phyloP scores from a whole-genome alignment of 2,329 filamentous ascomycete species.

The Aspergillus alliaceus region DNA sequence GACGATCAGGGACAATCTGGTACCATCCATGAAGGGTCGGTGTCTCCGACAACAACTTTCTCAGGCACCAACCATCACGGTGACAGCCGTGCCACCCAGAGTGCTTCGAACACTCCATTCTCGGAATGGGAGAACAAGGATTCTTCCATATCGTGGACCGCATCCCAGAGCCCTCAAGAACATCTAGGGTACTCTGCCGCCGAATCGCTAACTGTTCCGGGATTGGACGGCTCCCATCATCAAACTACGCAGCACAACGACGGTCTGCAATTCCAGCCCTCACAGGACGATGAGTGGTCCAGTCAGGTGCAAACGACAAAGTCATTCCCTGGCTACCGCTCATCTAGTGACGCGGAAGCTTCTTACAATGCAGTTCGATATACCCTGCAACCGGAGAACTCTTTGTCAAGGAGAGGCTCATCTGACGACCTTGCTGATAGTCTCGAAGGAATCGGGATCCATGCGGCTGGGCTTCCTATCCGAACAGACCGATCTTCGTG shows the following conservation, averaged over 20 bases:
- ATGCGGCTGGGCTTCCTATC: conserved; percentile 25
- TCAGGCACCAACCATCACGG: conserved; percentile 15
- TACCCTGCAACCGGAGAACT: conserved; percentile 32
- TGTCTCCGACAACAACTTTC: conserved; percentile 30
- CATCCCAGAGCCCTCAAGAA: conserved; percentile 25
- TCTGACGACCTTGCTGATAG: conserved; percentile 36
- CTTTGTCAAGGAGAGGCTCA: conserved; percentile 30
- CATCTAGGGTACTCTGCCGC: conserved; percentile 22
- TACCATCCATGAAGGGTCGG: conserved; percentile 27
- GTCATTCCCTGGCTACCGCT: conserved; percentile 18
- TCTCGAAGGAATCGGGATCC: conserved; percentile 38
- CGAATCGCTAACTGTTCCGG: conserved; percentile 22
- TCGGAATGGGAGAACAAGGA: conserved; percentile 31
- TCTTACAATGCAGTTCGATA: conserved; percentile 35
- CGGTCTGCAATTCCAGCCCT: conserved; percentile 10
- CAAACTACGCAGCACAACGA: background rate
- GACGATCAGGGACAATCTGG: conserved; percentile 20
- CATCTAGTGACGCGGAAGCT: conserved; percentile 24
- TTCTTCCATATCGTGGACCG: conserved; percentile 29
- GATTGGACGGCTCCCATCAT: conserved; percentile 17
- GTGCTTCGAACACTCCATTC: conserved; percentile 22
- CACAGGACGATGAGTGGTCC: conserved; percentile 28
- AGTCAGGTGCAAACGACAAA: conserved; percentile 16
- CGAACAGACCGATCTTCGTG: conserved; percentile 29
- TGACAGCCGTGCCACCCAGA: conserved; percentile 7